phyloP scores from a whole-genome alignment of 441 rosid species.

The Biscutella laevigata region DNA sequence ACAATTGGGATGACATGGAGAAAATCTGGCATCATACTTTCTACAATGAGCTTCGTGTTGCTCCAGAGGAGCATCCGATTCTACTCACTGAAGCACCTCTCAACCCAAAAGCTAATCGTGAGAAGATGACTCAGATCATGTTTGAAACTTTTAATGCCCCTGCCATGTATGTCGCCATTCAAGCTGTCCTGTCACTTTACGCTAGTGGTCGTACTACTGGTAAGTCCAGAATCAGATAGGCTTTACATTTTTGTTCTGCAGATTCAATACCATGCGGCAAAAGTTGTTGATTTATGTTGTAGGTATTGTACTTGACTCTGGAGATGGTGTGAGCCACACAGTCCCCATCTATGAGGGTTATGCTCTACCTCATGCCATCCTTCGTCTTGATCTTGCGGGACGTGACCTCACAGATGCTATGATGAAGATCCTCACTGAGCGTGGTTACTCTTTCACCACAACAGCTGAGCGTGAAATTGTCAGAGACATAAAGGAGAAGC shows the following conservation, averaged over 20 bases:
- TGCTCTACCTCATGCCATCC: slow-evolving; percentile 52
- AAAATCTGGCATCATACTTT: slow-evolving; percentile 72
- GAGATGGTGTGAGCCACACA: slow-evolving; percentile 57
- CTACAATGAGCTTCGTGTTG: slow-evolving; percentile 67
- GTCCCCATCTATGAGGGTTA: slow-evolving; percentile 48
- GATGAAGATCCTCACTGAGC: slow-evolving; percentile 56
- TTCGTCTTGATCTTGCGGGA: slow-evolving; percentile 49
- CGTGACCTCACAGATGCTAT: slow-evolving; percentile 53
- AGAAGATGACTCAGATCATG: slow-evolving; percentile 74
- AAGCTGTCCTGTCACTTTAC: slow-evolving; percentile 64
- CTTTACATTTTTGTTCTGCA: not conserved
- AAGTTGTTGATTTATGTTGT: not conserved
- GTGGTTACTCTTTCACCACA: slow-evolving; percentile 55
- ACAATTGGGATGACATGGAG: slow-evolving; percentile 75
- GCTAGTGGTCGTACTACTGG: slow-evolving; percentile 80
- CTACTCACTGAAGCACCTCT: slow-evolving; percentile 70
- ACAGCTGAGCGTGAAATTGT: slow-evolving; percentile 54
- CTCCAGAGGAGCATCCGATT: slow-evolving; percentile 67
- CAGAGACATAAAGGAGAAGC: slow-evolving; percentile 56
- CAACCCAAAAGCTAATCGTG: slow-evolving; percentile 67
- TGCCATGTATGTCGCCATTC: slow-evolving; percentile 72
- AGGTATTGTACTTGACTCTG: slow-evolving; percentile 61
- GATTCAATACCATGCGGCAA: not conserved
- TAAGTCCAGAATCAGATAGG: slow-evolving; percentile 9
- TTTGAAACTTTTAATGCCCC: slow-evolving; percentile 66